These are phyloP conservation scores for Geotrichum restrictum DNA, from an alignment of 1,139 yeast genomes.

Conservation along the genomic window DNA sequence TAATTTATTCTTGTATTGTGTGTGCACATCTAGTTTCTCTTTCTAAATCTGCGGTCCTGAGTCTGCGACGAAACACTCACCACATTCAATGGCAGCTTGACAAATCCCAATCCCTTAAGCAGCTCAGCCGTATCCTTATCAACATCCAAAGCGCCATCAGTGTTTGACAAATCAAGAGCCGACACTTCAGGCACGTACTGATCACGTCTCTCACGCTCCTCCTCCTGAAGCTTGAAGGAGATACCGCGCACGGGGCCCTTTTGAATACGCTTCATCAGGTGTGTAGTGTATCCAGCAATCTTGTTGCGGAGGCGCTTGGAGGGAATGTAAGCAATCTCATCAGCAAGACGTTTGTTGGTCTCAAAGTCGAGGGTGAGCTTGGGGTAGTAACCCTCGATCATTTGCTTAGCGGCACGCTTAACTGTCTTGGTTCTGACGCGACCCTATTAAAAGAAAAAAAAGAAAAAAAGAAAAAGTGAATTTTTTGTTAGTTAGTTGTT, in stretches of 20 bases:
- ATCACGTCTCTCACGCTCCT: conserved; percentile 99
- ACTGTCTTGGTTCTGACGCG: conserved; percentile 82
- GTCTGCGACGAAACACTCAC: conserved; percentile 91
- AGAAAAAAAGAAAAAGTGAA: neutral
- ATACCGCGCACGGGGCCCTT: conserved; percentile 99
- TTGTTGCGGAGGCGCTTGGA: conserved; percentile 99
- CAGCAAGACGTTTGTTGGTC: conserved; percentile 99
- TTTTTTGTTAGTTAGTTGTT: neutral
- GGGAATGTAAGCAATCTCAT: conserved; percentile 98
- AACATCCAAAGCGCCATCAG: conserved; percentile 94
- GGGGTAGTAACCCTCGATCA: conserved; percentile 99
- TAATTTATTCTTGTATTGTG: neutral
- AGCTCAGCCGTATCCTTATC: conserved; percentile 97
- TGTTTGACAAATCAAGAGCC: conserved; percentile 97
- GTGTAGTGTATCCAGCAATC: conserved; percentile 99
- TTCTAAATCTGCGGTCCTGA: conserved; percentile 90
- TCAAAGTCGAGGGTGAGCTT: conserved; percentile 99
- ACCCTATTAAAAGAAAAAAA: conserved; percentile 26
- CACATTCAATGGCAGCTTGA: conserved; percentile 83
- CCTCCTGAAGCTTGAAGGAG: conserved; percentile 99
- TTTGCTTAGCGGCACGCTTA: conserved; percentile 99
- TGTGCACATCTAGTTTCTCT: conserved; percentile 83
- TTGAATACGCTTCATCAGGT: conserved; percentile 99
- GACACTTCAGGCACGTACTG: conserved; percentile 99
- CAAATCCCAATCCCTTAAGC: conserved; percentile 92